Percentiles rank a stretch among this genome's conserved stretches.
Evolutionary conservation across 1,284 basidiomycete genomes (phyloP).

Genomic region (Earliella scabrosa): DNA sequence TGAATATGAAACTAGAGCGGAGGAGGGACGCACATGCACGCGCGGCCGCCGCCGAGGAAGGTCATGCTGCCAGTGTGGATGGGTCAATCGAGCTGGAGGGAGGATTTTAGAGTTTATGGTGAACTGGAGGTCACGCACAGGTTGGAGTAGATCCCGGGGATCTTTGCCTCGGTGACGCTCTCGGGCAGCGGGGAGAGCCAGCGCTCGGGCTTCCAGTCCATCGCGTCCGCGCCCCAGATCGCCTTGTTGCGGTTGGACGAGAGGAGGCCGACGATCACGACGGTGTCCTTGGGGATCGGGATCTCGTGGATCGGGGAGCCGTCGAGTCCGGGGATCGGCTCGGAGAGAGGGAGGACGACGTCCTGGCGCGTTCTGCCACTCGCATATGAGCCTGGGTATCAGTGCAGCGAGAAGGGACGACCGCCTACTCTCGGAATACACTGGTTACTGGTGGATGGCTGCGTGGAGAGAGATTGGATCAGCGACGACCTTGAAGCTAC

Average conservation of each 20-base stretch:
- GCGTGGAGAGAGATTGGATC: too few species aligned
- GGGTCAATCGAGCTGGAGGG: neutral
- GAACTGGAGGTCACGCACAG: slow-evolving; percentile 5
- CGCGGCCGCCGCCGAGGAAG: slow-evolving; percentile 3
- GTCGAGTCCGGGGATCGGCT: slow-evolving; percentile 22
- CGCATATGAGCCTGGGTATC: neutral
- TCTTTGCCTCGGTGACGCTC: slow-evolving; percentile 16
- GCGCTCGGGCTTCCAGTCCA: slow-evolving; percentile 49
- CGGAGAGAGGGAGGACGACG: slow-evolving; percentile 27
- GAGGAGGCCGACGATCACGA: slow-evolving; percentile 50
- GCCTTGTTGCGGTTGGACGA: slow-evolving; percentile 48
- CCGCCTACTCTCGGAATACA: neutral
- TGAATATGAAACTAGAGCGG: too few species aligned
- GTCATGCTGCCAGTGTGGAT: neutral
- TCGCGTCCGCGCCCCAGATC: slow-evolving; percentile 61
- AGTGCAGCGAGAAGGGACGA: slow-evolving; percentile 11
- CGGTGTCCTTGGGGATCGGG: slow-evolving; percentile 47
- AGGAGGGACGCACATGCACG: neutral
- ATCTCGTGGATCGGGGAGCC: slow-evolving; percentile 43
- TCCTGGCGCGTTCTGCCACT: slow-evolving; percentile 25
- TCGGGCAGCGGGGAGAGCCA: slow-evolving; percentile 30
- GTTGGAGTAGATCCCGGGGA: slow-evolving; percentile 25
- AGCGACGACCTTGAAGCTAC: too few species aligned
- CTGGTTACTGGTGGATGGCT: neutral
- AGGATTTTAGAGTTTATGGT: too few species aligned